These are phyloP conservation scores for Ilex aquifolium DNA, from an alignment of 257 asterid species.

Conservation along the genomic window DNA sequence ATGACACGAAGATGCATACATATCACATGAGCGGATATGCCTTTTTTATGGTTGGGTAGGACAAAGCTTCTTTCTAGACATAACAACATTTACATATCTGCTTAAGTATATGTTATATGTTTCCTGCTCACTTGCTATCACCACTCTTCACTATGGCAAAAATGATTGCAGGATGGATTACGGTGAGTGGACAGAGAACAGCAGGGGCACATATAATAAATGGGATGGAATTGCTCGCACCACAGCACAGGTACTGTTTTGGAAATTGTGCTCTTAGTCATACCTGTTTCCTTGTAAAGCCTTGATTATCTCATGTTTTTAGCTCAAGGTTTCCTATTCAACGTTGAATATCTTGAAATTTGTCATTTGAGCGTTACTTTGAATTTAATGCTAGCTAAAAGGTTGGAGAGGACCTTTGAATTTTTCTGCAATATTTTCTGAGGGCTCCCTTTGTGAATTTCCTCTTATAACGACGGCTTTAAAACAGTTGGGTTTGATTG, in stretches of 20 bases:
- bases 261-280: no score
- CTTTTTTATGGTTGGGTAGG: slow-evolving; percentile 90
- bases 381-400: no score
- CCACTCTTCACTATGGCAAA: slow-evolving; percentile 6
- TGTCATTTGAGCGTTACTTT: no score
- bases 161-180: slow-evolving; percentile 70
- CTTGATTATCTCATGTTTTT: no score
- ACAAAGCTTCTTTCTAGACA: slow-evolving; percentile 5
- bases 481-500: no score
- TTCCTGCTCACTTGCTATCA: slow-evolving; percentile 8
- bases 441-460: neutral
- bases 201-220: slow-evolving; percentile 95
- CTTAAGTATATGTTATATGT: neutral
- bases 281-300: no score
- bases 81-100: neutral
- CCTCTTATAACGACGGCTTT: neutral
- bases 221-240: slow-evolving; percentile 98
- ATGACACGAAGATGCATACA: slow-evolving; percentile 80
- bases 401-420: no score
- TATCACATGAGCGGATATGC: slow-evolving; percentile 92
- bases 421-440: no score
- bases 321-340: no score
- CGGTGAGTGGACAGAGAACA: slow-evolving; percentile 89
- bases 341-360: no score
- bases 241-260: slow-evolving; percentile 65